Conservation (phyloP, 2,329 filamentous ascomycete genomes). For the Aspergillus ustus region DNA sequence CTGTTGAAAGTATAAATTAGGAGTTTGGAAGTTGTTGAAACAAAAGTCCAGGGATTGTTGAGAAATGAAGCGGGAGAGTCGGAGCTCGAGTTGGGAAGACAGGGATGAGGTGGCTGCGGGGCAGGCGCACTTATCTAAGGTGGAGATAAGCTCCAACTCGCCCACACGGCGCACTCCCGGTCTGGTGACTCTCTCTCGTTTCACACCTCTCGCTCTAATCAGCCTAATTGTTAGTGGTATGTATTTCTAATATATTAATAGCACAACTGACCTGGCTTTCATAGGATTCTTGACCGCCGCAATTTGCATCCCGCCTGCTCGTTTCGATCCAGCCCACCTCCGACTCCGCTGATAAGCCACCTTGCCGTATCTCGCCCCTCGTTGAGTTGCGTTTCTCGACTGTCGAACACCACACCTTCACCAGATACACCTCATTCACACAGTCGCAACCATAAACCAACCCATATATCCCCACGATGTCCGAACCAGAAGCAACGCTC, state of each 20-base stretch:
- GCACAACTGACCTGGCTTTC: not conserved
- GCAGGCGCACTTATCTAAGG: slow-evolving; percentile 7
- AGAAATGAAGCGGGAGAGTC: not conserved
- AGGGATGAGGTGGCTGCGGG: slow-evolving; percentile 11
- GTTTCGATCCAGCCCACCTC: not conserved
- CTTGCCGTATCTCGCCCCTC: not conserved
- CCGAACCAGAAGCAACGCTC: slow-evolving; percentile 51
- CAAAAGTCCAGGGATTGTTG: not conserved
- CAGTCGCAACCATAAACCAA: not conserved
- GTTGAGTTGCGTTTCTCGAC: not conserved
- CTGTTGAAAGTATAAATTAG: not conserved
- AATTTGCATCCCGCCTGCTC: not conserved
- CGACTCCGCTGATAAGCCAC: not conserved
- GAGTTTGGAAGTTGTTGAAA: not conserved
- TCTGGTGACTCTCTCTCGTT: not conserved
- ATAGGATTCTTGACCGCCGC: not conserved
- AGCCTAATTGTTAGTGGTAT: not conserved
- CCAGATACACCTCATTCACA: not conserved
- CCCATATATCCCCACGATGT: not conserved
- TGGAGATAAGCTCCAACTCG: slow-evolving; percentile 10
- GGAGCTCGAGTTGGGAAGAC: not conserved
- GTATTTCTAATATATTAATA: not conserved
- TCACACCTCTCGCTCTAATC: not conserved
- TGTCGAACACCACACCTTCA: not conserved
- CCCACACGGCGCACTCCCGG: not conserved